These are phyloP conservation scores for Trichoderma lentiforme DNA, from an alignment of 2,329 filamentous ascomycete genomes.

Conservation along the genomic window DNA sequence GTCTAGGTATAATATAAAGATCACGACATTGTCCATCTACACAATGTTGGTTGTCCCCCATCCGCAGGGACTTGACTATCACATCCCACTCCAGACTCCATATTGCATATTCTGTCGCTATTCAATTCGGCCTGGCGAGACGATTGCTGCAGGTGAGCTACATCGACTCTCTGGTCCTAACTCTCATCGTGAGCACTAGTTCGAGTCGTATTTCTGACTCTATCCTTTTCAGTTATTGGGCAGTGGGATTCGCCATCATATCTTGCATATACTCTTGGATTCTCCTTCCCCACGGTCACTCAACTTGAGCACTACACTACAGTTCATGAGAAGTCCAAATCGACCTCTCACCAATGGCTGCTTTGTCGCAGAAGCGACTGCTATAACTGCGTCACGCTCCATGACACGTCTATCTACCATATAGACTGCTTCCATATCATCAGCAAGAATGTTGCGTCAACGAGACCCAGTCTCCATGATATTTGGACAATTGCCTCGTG, in stretches of 20 bases:
- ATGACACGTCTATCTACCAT: not conserved
- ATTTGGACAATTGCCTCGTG: not conserved
- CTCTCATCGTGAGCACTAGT: not conserved
- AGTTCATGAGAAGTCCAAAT: not conserved
- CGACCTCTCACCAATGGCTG: not conserved
- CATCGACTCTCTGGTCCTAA: no score
- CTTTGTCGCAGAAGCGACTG: not conserved
- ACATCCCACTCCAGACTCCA: not conserved
- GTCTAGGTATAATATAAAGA: not conserved
- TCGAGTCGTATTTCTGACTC: not conserved
- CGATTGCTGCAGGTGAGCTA: not conserved
- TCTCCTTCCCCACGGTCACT: not conserved
- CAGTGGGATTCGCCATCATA: not conserved
- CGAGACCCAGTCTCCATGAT: not conserved
- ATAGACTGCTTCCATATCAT: not conserved
- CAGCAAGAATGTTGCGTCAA: not conserved
- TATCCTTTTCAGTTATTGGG: not conserved
- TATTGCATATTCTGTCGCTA: conserved; percentile 2
- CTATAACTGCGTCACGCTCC: not conserved
- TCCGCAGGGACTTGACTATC: not conserved
- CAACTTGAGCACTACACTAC: not conserved
- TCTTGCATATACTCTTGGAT: not conserved
- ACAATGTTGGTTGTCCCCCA: not conserved
- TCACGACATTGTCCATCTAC: not conserved
- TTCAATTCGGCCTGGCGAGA: not conserved